Evolutionary conservation across 2,329 filamentous ascomycete genomes (phyloP), one percentile per base, ranked within the genome.

Genomic region (Xylariaceae sp.): DNA sequence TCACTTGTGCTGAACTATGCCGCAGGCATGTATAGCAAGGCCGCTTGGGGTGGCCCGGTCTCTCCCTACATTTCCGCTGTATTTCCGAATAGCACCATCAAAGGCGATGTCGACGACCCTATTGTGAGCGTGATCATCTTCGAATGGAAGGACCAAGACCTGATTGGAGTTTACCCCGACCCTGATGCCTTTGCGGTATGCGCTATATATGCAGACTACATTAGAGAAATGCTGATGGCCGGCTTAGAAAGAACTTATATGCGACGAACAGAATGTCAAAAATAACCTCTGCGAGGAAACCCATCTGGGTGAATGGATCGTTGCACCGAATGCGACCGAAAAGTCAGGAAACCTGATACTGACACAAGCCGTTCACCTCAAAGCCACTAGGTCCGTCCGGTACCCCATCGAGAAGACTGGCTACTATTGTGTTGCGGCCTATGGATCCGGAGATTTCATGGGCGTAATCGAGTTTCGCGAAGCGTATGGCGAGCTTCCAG

Each of bases 401-500:
- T 99, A 97, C 70, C 80, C 84, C 5, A 86, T 97, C 64, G 87
- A 87, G 67, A 91, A 91, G 72, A 99, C 94, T 0, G 94, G 94
- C 23, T 99, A 97, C 74, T 99, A 96, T 73, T 99, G 94, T 67
- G 87, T 99, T 54, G 85, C 90, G 46, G 94, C 91, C 1, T 86
- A 85, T 60, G 82, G 81, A 18, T 93, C 81, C 0, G 78, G 82
- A 16, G 80, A 90, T 37, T 99, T 95, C 69, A 82, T 80, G 40
- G 92, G 88, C 6, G 83, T 94, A 11, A 87, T 94, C 36, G 92
- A 94, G 66, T 99, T 97, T 73, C 86, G 92, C 58, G 97, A 99
- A 73, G 89, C 94, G 2, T 99, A 95, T 69, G 94, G 94, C 69
- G 93, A 99, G 77, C 86, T 99, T 50, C 90, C 92, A 4, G 94